A percentile compares a stretch with the other conserved stretches of the same genome.
Conservation (phyloP, 805 yeast genomes). For the Clavispora santaluciae region DNA sequence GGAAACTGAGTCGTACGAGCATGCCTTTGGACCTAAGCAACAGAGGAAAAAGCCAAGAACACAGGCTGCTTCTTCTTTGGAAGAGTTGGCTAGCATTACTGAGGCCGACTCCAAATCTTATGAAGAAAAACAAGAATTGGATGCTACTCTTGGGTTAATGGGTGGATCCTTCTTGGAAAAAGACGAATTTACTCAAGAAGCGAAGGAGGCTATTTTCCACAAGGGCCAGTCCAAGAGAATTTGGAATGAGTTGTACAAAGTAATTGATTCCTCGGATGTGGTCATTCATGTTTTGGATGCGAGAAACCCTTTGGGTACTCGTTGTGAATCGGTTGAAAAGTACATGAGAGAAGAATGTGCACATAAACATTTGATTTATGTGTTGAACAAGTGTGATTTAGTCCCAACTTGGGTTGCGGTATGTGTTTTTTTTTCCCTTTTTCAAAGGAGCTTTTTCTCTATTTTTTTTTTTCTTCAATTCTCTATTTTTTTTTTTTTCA, state of each 20-base stretch:
- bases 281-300: slow-evolving; percentile 96
- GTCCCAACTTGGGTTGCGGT: slow-evolving; percentile 99
- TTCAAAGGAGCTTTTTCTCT: neutral
- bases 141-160: slow-evolving; percentile 75
- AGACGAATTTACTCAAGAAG: slow-evolving; percentile 84
- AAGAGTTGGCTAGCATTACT: slow-evolving; percentile 65
- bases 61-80: slow-evolving; percentile 66
- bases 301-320: slow-evolving; percentile 94
- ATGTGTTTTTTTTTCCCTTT: slow-evolving; percentile 42
- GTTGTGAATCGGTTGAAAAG: slow-evolving; percentile 90
- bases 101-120: slow-evolving; percentile 52
- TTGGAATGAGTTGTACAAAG: slow-evolving; percentile 97
- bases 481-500: slow-evolving; percentile 3
- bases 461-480: slow-evolving; percentile 2
- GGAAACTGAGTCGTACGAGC: slow-evolving; percentile 80
- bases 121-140: slow-evolving; percentile 73
- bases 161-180: slow-evolving; percentile 54
- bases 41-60: slow-evolving; percentile 88
- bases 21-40: slow-evolving; percentile 90
- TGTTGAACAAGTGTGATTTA: slow-evolving; percentile 93
- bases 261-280: slow-evolving; percentile 95
- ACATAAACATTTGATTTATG: slow-evolving; percentile 92
- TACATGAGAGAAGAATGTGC: slow-evolving; percentile 91
- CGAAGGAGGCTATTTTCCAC: slow-evolving; percentile 91
- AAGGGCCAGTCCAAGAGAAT: slow-evolving; percentile 98